Percentiles rank a stretch among this genome's conserved stretches.
These are phyloP conservation scores for Neonectria magnoliae DNA, from an alignment of 2,329 filamentous ascomycete genomes.

Conservation along the genomic window DNA sequence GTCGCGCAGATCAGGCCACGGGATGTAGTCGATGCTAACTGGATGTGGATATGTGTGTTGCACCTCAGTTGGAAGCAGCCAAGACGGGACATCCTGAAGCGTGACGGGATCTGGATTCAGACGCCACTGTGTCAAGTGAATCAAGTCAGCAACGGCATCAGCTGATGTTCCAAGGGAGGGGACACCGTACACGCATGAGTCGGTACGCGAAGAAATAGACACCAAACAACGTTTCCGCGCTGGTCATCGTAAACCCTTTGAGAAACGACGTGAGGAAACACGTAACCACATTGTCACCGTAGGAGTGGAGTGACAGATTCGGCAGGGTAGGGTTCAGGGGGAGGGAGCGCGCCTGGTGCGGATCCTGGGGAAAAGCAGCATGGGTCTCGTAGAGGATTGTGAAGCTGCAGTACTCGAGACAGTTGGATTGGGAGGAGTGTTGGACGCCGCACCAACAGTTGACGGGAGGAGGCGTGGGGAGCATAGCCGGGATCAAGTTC, in stretches of 20 bases:
- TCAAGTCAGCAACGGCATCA: background rate
- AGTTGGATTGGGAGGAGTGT: constrained; percentile 36
- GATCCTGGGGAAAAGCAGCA: constrained; percentile 35
- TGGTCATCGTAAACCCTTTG: constrained; percentile 35
- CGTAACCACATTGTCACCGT: constrained; percentile 36
- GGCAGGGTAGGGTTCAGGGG: constrained; percentile 37
- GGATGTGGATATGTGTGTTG: constrained; percentile 38
- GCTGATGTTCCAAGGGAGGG: background rate
- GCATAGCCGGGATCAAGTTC: constrained; percentile 19
- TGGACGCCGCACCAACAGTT: constrained; percentile 42
- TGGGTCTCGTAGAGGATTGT: constrained; percentile 40
- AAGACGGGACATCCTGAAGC: constrained; percentile 32
- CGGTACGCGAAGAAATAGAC: constrained; percentile 40
- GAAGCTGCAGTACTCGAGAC: constrained; percentile 39
- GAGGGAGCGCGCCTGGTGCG: constrained; percentile 30
- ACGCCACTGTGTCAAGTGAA: constrained; percentile 32
- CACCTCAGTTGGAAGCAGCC: constrained; percentile 36
- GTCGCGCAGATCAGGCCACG: constrained; percentile 39
- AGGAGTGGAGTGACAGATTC: constrained; percentile 38
- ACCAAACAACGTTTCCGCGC: constrained; percentile 39
- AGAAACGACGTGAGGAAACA: constrained; percentile 36
- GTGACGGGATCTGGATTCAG: constrained; percentile 37
- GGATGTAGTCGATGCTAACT: constrained; percentile 39
- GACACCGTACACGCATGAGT: constrained; percentile 34
- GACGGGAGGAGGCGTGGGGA: constrained; percentile 28